Conservation (phyloP, 176 grass and related monocot species). For the Oryza punctata region DNA sequence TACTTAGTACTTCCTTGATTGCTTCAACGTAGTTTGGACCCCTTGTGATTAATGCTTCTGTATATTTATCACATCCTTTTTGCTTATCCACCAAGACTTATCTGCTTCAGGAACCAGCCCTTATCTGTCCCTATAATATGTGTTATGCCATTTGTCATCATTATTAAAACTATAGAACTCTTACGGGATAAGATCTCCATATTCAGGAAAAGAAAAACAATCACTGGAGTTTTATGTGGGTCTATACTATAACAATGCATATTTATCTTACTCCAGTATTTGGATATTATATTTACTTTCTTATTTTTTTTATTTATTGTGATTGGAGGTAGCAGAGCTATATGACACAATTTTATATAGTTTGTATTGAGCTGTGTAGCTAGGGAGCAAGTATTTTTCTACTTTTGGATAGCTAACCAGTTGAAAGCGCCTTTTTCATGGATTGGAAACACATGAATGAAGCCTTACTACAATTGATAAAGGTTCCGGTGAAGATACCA, state of each 20-base stretch:
- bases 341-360: not conserved
- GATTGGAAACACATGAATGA: not conserved
- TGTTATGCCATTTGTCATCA: not conserved
- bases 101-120: not conserved
- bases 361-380: not conserved
- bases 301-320: not conserved
- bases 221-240: not conserved
- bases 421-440: not conserved
- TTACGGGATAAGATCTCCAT: not conserved
- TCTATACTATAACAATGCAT: not conserved
- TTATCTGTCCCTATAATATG: not conserved
- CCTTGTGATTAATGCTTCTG: not conserved
- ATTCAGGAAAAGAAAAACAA: not conserved
- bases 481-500: not conserved
- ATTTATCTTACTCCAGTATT: not conserved
- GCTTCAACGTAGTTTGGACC: constrained; percentile 7
- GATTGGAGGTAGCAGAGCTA: not conserved
- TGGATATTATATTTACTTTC: not conserved
- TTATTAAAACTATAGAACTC: not conserved
- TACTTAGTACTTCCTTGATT: not conserved
- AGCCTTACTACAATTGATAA: not conserved
- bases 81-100: not conserved
- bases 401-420: not conserved
- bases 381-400: not conserved
- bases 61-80: not conserved